A percentile compares a stretch with the other conserved stretches of the same genome.
Conservation (phyloP, 1,284 basidiomycete genomes). For the Psilocybe mexicana region DNA sequence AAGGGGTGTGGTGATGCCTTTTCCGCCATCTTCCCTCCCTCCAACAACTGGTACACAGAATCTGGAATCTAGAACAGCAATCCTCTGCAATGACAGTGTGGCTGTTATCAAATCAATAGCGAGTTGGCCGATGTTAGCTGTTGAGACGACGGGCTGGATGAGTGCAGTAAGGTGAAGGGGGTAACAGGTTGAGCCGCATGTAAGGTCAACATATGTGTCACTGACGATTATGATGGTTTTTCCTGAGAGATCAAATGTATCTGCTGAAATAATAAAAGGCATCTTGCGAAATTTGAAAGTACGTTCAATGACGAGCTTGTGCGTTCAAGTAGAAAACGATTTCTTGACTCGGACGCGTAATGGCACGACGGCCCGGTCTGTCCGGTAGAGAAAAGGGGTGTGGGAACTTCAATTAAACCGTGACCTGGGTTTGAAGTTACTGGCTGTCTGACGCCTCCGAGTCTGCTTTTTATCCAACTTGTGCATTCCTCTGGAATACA, state of each 20-base stretch:
- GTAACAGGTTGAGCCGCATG: background rate
- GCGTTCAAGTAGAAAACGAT: too few species aligned
- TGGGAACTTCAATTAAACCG: too few species aligned
- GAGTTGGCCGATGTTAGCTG: conserved; percentile 78
- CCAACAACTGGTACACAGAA: conserved; percentile 72
- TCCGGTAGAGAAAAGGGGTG: too few species aligned
- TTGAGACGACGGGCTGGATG: conserved; percentile 73
- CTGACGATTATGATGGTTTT: conserved; percentile 55
- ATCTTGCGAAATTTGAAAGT: conserved; percentile 3
- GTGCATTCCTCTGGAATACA: too few species aligned
- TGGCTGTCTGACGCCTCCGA: too few species aligned
- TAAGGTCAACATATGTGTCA: conserved; percentile 12
- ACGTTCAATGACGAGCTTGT: too few species aligned
- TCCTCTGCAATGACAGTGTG: conserved; percentile 55
- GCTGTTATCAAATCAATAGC: conserved; percentile 73
- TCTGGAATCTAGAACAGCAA: conserved; percentile 63
- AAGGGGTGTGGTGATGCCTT: conserved; percentile 68
- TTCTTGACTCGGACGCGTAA: too few species aligned
- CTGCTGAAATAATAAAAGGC: conserved; percentile 40
- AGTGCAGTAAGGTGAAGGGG: background rate
- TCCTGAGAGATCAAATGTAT: conserved; percentile 36
- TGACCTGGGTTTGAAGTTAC: too few species aligned
- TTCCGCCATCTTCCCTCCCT: conserved; percentile 54
- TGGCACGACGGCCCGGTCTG: too few species aligned
- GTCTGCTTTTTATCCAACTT: too few species aligned